Base-by-base conservation (phyloP, 2,329 filamentous ascomycete species). In the Colletotrichum orchidophilum region DNA sequence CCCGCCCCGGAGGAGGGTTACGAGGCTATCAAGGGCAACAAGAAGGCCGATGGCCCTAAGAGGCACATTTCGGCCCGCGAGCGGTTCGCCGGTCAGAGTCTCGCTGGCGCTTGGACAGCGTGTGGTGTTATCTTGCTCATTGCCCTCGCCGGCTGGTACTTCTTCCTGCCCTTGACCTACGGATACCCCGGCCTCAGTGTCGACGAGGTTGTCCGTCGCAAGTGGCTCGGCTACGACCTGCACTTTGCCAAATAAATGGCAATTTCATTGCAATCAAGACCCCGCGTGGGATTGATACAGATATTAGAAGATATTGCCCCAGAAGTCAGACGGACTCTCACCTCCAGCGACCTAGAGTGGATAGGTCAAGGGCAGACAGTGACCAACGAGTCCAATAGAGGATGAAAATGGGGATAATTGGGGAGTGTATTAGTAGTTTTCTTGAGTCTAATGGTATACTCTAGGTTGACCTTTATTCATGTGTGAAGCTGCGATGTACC, bases 221-320 rank as follows among this genome's bases (percentile, higher is more conserved):
- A 98, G 87, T 98, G 96, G 96, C 87, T 99, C 75, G 93, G 94
- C 74, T 99, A 98, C 81, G 96, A 99, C 81, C 87, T 99, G 80
- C 96, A 99, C 85, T 99, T 99, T 86, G 96, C 96, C 71, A 99
- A 99, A 90, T 99, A 93, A 85, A 72, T n/a, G 50, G 42, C 42
- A 31, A 42, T 4, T 13, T 33, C 8, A 15, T 18, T 18, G n/a
- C 29, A 33, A 52, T 58, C 68, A 46, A 54, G 15, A 26, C 52
- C 31, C 39, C 15, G 11, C 26, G 13, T 6, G 53, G 27, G 12
- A 46, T 49, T 57, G 57, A 53, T 49, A 46, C 39, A 59, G 13
- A 53, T 21, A 35, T 31, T 21, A 68, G 27, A 67, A 9, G 64
- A 68, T 63, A 24, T 42, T 62, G 27, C 52, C 59, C 27, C 53